phyloP scores from a whole-genome alignment of 2,329 filamentous ascomycete species.

The Seiridium cupressi region DNA sequence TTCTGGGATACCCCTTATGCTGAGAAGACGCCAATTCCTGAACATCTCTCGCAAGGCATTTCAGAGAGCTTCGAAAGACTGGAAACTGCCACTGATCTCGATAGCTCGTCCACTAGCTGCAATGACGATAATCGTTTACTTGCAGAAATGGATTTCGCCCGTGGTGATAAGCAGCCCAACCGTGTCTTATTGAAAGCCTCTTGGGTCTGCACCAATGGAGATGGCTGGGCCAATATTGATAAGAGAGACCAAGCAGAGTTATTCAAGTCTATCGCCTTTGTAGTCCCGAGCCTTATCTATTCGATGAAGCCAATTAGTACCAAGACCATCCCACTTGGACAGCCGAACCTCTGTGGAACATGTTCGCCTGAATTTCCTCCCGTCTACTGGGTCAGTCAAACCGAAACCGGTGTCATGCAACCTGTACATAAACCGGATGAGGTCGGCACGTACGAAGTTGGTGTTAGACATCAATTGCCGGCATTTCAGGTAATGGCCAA shows the following conservation, averaged over 20 bases:
- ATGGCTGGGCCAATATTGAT: not conserved
- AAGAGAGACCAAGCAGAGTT: not conserved
- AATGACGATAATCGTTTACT: not conserved
- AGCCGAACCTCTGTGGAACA: not conserved
- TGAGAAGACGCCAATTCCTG: not conserved
- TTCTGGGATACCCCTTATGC: constrained; percentile 9
- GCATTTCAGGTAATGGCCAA: constrained; percentile 2
- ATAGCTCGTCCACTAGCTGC: not conserved
- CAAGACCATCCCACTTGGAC: not conserved
- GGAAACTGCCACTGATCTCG: not conserved
- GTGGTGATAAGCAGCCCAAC: not conserved
- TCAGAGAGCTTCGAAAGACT: not conserved
- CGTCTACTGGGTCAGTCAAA: not conserved
- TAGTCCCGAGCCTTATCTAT: not conserved
- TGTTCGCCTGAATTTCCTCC: not conserved
- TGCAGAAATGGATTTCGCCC: not conserved
- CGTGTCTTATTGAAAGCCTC: not conserved
- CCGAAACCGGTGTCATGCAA: not conserved
- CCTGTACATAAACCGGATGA: not conserved
- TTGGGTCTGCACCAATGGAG: not conserved
- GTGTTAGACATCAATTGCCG: not conserved
- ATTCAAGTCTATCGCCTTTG: not conserved
- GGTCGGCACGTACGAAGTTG: not conserved
- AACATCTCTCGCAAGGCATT: not conserved
- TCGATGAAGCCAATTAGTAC: not conserved